phyloP scores from a whole-genome alignment of 305 asterid species.

The Nicotiana rustica region DNA sequence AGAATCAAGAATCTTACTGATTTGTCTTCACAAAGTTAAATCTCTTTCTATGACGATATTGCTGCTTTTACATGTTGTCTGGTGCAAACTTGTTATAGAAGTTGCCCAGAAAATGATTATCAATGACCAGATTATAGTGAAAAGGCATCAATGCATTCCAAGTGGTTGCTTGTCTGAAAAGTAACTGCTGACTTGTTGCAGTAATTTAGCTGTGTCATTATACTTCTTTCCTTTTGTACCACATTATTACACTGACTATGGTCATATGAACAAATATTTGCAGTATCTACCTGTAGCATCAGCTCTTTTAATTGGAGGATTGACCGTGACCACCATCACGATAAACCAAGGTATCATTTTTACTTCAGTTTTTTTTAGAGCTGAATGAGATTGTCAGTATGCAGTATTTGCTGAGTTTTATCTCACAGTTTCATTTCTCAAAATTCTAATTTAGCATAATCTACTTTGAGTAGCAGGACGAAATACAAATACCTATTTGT shows the following conservation, averaged over 20 bases:
- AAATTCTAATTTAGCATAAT: conserved; percentile 4
- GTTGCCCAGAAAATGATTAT: conserved; percentile 16
- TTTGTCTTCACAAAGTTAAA: conserved; percentile 26
- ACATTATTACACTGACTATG: conserved; percentile 13
- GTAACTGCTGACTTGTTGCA: background rate
- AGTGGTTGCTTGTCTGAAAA: conserved; percentile 6
- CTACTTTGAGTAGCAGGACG: conserved; percentile 63
- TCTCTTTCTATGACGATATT: background rate
- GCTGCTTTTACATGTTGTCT: background rate
- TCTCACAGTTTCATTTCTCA: background rate
- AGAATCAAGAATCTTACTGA: conserved; percentile 21
- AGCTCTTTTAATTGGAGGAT: conserved; percentile 89
- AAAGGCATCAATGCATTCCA: background rate
- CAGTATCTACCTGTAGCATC: conserved; percentile 99
- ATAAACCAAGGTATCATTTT: conserved; percentile 75
- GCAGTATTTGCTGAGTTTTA: background rate
- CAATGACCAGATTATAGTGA: conserved; percentile 12
- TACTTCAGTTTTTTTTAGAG: conserved; percentile 24
- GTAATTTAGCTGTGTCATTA: conserved; percentile 15
- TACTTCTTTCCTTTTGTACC: conserved; percentile 13
- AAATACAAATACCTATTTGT: conserved; percentile 60
- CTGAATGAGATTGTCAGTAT: conserved; percentile 24
- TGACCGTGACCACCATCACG: conserved; percentile 88
- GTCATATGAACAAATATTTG: conserved; percentile 37
- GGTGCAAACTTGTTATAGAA: background rate